Evolutionary conservation across 169 alveolate genomes (phyloP), one percentile per base, ranked within the genome.

Genomic region (Plasmodium gallinaceum): DNA sequence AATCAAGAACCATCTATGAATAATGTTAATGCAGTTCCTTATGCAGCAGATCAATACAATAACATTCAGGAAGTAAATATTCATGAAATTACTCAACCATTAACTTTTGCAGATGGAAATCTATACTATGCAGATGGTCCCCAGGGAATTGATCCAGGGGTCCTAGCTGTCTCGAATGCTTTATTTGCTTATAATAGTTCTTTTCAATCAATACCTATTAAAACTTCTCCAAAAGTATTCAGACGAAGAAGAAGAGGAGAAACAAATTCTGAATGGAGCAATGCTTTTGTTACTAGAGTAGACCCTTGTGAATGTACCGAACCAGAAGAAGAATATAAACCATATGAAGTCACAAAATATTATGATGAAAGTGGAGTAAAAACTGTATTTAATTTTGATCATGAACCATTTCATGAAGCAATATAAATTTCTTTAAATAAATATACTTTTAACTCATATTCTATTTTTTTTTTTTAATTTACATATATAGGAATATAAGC

Each of bases 211-310:
- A 93, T 93, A 46, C 95, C 95, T 12, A 90, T 93, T 26, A 71
- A 64, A 48, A 16, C 70, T 24, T 72, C 88, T 10, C 88, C 93
- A 3, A 91, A 93, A 32, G 94, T 95, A 16, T 91, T 94, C 51
- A 58, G 97, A 18, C 85, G 97, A 43, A 86, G 95, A 39, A 46
- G 80, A 26, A 93, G 78, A 66, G 97, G 97, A 18, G 97, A 95
- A 86, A 72, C 93, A 22, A 74, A 66, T 42, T 90, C 94, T 42
- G 97, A 95, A 69, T 95, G 97, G 97, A 90, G 96, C 52, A 95
- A 95, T 68, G 97, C 97, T 43, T 95, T 94, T 62, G 90, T 80
- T 32, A 88, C 92, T 16, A 69, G 93, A 37, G 83, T 89, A 18
- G 95, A 93, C 74, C 93, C 93, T 6, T 93, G 92, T 58, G 94